These are phyloP conservation scores for Aurantiochytrium sp. DNA, from an alignment of 108 stramenopile species.

Conservation along the genomic window DNA sequence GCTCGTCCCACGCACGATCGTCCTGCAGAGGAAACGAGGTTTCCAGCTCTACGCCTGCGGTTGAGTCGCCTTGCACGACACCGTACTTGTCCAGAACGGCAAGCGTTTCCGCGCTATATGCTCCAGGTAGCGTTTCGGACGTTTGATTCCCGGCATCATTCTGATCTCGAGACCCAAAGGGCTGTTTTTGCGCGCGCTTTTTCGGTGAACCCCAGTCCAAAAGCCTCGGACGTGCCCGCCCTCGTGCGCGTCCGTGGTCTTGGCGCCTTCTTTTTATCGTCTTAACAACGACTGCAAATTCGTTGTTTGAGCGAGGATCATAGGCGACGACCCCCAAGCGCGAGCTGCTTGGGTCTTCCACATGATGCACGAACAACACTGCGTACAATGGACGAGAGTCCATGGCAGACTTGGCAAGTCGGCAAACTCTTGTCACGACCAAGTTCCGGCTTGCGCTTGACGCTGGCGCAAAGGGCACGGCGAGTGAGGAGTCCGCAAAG, in stretches of 20 bases:
- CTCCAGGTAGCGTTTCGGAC: not conserved
- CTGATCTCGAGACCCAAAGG: too few relatives aligned
- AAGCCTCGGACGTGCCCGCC: not conserved
- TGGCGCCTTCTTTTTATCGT: not conserved
- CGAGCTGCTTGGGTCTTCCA: not conserved
- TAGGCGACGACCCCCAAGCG: not conserved
- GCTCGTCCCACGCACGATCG: not conserved
- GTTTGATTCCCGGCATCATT: too few relatives aligned
- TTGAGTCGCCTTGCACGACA: not conserved
- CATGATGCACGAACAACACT: not conserved
- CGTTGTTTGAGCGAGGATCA: slow-evolving; percentile 1
- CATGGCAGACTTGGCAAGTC: too few relatives aligned
- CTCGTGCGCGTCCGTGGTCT: too few relatives aligned
- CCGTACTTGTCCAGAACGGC: not conserved
- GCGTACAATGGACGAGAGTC: not conserved
- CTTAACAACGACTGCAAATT: not conserved
- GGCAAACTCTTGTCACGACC: not conserved
- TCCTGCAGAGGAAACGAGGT: not conserved
- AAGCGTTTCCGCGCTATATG: not conserved
- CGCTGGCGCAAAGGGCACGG: not conserved
- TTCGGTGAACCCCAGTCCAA: not conserved
- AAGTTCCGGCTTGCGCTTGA: not conserved
- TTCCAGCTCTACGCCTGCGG: not conserved
- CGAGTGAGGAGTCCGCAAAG: not conserved
- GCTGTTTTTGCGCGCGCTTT: not conserved